Base-by-base conservation (phyloP, 805 yeast genomes). In the Pichia nakasei region DNA sequence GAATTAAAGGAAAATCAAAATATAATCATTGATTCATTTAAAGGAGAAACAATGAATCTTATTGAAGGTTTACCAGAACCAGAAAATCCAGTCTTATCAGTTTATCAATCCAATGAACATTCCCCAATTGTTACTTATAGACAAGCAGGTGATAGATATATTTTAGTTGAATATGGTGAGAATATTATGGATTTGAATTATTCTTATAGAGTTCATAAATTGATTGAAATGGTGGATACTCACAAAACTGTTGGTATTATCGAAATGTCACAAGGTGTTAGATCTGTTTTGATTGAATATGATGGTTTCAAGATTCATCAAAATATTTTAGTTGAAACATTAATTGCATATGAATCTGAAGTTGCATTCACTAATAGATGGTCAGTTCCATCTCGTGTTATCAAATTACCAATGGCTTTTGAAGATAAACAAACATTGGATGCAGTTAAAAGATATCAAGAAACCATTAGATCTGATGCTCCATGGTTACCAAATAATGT, bases 401-500 rank as follows among this genome's bases (percentile, higher is more conserved):
- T 93, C 63, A 83, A 75, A 58, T 70, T 91, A 52, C 98, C 98
- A 49, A 84, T 93, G 89, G 96, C 96, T 0, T 93, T 93, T 61
- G 98, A 91, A 69, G 98, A 93, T 61, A 68, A 81, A 52, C 78
- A 83, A 66, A 88, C 96, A 2, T 67, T 91, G 55, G 91, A 78
- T 48, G 95, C 97, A 33, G 97, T 89, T 33, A 75, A 77, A 49
- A 77, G 98, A 64, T 91, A 91, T 64, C 79, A 80, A 61, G 97
- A 91, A 67, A 93, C 98, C 9, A 89, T 93, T 55, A 76, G 97
- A 56, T 72, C 91, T 19, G 77, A 77, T 41, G 98, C 97, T 8
- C 97, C 97, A 35, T 91, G 97, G 97, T 73, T 91, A 57, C 98
- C 98, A 51, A 91, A 88, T 69, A 91, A 91, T 58, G 96, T 93